Evolutionary conservation across 2,329 filamentous ascomycete genomes (phyloP), one percentile per base, ranked within the genome.

Genomic region (Dothideomycetidae sp.): DNA sequence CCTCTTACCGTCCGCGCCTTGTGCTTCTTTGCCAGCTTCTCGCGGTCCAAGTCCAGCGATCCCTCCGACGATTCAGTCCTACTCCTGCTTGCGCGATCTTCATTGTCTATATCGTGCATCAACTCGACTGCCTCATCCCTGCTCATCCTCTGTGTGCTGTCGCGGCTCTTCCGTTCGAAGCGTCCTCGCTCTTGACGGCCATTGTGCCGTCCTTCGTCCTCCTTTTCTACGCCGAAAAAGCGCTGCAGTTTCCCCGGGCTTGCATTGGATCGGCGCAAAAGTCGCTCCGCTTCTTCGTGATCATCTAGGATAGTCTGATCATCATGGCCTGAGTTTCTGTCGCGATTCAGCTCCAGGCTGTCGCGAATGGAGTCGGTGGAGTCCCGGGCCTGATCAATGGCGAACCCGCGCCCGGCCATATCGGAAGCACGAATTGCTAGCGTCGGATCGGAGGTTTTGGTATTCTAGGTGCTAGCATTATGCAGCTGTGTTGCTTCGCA

Each of bases 101-200:
- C n/a, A n/a, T n/a, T n/a, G 57, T 94, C 86, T 79, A 88, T 83
- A 60, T 90, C 81, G 55, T 83, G 86, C 77, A 93, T 82, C 50
- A 92, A 63, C 55, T 77, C 73, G 26, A 78, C 77, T 46, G 82
- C 74, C 52, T 83, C 80, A 39, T 75, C 75, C 42, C 61, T 48
- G 67, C 57, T 52, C 71, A 55, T 45, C 59, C 63, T 44, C 68
- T 46, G 42, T 51, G 45, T 30, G 44, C 42, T 43, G 46, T 50
- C 43, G 52, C 37, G 40, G 31, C 21, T 30, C 47, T 45, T 49
- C 46, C 44, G 49, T 37, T 47, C 46, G 35, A 40, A 44, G 7
- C 16, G 38, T 42, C 60, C 47, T 67, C 42, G 48, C 50, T 43
- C 55, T 53, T 53, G 48, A 46, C 53, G 31, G 53, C 35, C 39